Base-by-base conservation (phyloP, 192 early-diverging fungal genomes). In the Lunasporangiospora selenospora region DNA sequence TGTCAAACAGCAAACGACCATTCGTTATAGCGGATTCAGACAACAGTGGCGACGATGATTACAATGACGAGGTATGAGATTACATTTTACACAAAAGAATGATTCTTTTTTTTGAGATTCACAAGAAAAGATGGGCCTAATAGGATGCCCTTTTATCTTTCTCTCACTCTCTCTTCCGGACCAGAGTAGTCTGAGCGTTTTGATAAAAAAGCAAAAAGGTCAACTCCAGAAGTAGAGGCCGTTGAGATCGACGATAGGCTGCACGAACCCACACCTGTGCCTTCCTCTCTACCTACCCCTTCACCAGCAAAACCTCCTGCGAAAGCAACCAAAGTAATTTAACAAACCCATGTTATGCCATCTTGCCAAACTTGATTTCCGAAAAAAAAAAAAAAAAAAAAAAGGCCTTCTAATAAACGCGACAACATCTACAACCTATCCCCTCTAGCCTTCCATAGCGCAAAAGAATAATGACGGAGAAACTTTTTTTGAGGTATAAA, bases 21-120 rank as follows among this genome's bases (percentile, higher is more conserved):
- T 55, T 55, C 42, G 38, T 55, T 4, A 34, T 55, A 5, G 13
- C 27, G 15, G 53, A 55, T 29, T 55, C 53, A n/a, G 52, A 53
- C 39, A 10, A 34, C 23, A 40, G 30, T 13, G 23, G 30, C 39
- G 53, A 29, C 16, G 21, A n/a, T 21, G 38, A 16, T 12, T 21
- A 32, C 26, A 23, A 16, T 37, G 15, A 4, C 3, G 16, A 16
- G 2, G 15, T 11, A 8, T 12, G 6, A 18, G 10, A 11, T 15
- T 26, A 7, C 23, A 11, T 48, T 48, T 26, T 27, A 27, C 24
- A 15, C 37, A 43, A 19, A 16, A 6, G 7, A 19, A 43, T 4
- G 16, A 13, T 16, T 6, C 15, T 6, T 11, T 19, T 43, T 13
- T 19, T n/a, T 18, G 8, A n/a, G 41, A 18, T 19, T 18, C 15